Conservation (phyloP, 2,329 filamentous ascomycete genomes). For the Monilinia vaccinii-corymbosi region DNA sequence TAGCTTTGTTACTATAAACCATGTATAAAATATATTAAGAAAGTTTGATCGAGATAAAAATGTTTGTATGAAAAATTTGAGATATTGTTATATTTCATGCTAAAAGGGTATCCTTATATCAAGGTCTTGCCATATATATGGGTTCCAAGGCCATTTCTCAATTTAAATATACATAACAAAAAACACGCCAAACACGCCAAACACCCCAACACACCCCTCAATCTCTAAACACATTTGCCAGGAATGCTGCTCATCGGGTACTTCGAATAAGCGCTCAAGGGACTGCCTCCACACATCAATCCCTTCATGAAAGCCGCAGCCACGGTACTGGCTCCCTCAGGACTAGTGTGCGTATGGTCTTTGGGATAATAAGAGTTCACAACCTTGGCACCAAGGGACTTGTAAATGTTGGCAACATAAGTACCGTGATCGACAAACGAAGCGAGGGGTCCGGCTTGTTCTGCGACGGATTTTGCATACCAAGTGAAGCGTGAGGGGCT, state of each 20-base stretch:
- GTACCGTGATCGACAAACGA: constrained; percentile 49
- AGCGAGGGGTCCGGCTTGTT: constrained; percentile 31
- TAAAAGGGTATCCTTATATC: too few relatives aligned
- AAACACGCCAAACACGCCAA: too few relatives aligned
- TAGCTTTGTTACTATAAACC: too few relatives aligned
- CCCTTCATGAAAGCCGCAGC: constrained; percentile 45
- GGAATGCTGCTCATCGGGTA: constrained; percentile 21
- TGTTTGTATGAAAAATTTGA: too few relatives aligned
- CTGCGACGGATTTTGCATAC: constrained; percentile 41
- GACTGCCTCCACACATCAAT: constrained; percentile 22
- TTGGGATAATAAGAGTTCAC: constrained; percentile 44
- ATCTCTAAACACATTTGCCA: constrained; percentile 21
- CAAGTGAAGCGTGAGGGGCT: constrained; percentile 44
- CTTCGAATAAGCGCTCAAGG: constrained; percentile 22
- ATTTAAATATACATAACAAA: neutral
- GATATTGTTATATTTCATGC: too few relatives aligned
- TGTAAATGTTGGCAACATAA: constrained; percentile 42
- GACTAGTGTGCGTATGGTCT: constrained; percentile 53
- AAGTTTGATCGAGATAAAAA: too few relatives aligned
- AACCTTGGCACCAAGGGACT: constrained; percentile 36
- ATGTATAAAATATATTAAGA: too few relatives aligned
- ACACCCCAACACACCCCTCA: neutral
- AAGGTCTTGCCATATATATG: neutral
- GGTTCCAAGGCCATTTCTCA: neutral
- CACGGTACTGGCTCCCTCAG: constrained; percentile 43